Base-by-base conservation (phyloP, 306 rosid species). In the Fragaria nilgerrensis region DNA sequence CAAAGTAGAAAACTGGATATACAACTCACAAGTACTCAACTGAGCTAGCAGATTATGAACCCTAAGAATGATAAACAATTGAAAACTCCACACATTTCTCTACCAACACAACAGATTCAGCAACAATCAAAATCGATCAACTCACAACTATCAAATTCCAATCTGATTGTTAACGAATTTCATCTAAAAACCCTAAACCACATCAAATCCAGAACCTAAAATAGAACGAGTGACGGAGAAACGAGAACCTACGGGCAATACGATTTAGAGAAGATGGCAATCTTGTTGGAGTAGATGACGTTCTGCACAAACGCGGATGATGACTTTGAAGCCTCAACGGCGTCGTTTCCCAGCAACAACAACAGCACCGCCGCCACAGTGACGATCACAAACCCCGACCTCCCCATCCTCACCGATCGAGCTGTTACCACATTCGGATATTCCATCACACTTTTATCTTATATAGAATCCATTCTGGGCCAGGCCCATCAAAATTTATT, bases 251-350 rank as follows among this genome's bases (percentile, higher is more conserved):
- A 94, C 97, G 96, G 98, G 84, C 97, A 94, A 82, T 92, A 94
- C 44, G 98, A 92, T 88, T 90, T 92, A 82, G 98, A 94, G 83
- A 94, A 92, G 72, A 94, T 73, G 65, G 95, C 82, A 77, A 94
- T 92, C 69, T 82, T 85, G 86, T 89, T 89, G 85, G 98, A 94
- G 80, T 86, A 92, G 82, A 94, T 84, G 77, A 39, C 89, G 75
- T 94, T 92, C 17, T 94, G 96, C 34, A 94, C 96, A 78, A 89
- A 89, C 36, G 95, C 98, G 10, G 97, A 80, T 55, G 87, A 75
- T 3, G 95, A 87, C 78, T 74, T 82, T 3, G 92, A 80, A 63
- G 96, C 94, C 74, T 83, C 69, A 3, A 74, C 1, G 87, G 76
- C 12, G 68, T 9, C 71, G 8, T 75, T 61, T n/a, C 80, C 82